phyloP scores from a whole-genome alignment of 768 basidiomycete species.

The Rhizopogon vinicolor region DNA sequence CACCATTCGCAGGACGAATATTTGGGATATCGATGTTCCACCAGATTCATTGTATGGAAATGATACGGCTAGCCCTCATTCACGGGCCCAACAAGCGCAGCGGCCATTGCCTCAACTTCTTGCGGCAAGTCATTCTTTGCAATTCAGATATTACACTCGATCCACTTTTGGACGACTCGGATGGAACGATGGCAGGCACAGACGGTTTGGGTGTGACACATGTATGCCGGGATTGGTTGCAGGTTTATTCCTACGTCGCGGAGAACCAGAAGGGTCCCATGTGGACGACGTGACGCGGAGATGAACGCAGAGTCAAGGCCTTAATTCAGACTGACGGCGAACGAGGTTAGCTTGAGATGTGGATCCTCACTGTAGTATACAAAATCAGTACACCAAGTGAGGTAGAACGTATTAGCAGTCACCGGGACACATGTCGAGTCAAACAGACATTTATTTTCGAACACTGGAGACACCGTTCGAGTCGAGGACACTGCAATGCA shows the following conservation, averaged over 20 bases:
- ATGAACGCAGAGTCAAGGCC: too few species aligned
- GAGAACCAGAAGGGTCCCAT: constrained; percentile 11
- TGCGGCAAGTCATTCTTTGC: constrained; percentile 38
- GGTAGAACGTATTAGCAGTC: too few species aligned
- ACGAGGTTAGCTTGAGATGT: too few species aligned
- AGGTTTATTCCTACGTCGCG: constrained; percentile 17
- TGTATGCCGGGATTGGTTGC: constrained; percentile 25
- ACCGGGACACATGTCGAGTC: too few species aligned
- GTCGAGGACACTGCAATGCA: too few species aligned
- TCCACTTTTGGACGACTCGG: constrained; percentile 18
- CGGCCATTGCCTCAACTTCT: constrained; percentile 40
- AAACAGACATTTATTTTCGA: too few species aligned
- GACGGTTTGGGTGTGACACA: constrained; percentile 22
- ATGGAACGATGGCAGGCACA: constrained; percentile 7
- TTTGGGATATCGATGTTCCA: constrained; percentile 26
- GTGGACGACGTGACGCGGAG: neutral
- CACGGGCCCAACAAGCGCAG: constrained; percentile 2
- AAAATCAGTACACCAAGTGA: too few species aligned
- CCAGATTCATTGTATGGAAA: constrained; percentile 24
- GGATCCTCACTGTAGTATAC: too few species aligned
- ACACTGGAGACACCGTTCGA: too few species aligned
- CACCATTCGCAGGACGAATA: constrained; percentile 7
- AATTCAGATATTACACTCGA: constrained; percentile 41
- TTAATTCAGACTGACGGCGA: too few species aligned
- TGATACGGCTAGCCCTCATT: constrained; percentile 4